phyloP scores from a whole-genome alignment of 2,329 filamentous ascomycete genomes.

The Cyclaneusma minus region DNA sequence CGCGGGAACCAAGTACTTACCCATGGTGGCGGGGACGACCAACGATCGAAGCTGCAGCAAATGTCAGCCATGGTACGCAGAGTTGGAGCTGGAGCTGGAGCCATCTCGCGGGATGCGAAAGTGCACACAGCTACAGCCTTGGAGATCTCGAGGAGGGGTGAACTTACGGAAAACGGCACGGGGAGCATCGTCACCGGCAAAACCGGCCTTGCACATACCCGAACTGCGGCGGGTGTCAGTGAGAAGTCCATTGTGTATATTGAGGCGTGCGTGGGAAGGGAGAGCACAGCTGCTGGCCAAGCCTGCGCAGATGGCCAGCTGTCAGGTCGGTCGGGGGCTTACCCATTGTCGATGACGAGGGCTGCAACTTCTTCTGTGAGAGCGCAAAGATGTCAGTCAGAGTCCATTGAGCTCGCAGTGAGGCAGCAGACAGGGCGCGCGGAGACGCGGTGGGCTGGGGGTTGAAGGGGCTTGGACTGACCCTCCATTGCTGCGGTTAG shows the following conservation, averaged over 20 bases:
- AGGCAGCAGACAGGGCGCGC: slow-evolving; percentile 4
- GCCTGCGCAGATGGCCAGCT: slow-evolving; percentile 8
- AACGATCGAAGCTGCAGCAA: slow-evolving; percentile 78
- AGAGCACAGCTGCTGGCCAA: slow-evolving; percentile 2
- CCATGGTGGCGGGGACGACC: slow-evolving; percentile 99
- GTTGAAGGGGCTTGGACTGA: slow-evolving; percentile 12
- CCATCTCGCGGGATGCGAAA: not conserved
- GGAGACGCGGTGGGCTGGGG: slow-evolving; percentile 7
- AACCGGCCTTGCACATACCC: slow-evolving; percentile 99
- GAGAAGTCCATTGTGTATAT: slow-evolving; percentile 9
- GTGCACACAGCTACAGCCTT: too few species aligned
- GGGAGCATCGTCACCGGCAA: slow-evolving; percentile 99
- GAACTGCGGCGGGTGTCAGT: slow-evolving; percentile 45
- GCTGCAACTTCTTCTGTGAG: slow-evolving; percentile 95
- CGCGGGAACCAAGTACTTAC: slow-evolving; percentile 51
- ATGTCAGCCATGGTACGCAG: slow-evolving; percentile 4
- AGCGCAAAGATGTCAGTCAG: slow-evolving; percentile 12
- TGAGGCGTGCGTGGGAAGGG: too few species aligned
- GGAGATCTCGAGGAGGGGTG: slow-evolving; percentile 19
- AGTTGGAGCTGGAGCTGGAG: too few species aligned
- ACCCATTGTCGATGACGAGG: slow-evolving; percentile 99
- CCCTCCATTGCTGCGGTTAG: slow-evolving; percentile 21
- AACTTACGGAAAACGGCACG: slow-evolving; percentile 99
- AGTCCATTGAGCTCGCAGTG: slow-evolving; percentile 5
- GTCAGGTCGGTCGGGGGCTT: slow-evolving; percentile 38